A percentile compares a stretch with the other conserved stretches of the same genome.
These are phyloP conservation scores for Serendipita sp. DNA, from an alignment of 768 basidiomycete species.

Conservation along the genomic window DNA sequence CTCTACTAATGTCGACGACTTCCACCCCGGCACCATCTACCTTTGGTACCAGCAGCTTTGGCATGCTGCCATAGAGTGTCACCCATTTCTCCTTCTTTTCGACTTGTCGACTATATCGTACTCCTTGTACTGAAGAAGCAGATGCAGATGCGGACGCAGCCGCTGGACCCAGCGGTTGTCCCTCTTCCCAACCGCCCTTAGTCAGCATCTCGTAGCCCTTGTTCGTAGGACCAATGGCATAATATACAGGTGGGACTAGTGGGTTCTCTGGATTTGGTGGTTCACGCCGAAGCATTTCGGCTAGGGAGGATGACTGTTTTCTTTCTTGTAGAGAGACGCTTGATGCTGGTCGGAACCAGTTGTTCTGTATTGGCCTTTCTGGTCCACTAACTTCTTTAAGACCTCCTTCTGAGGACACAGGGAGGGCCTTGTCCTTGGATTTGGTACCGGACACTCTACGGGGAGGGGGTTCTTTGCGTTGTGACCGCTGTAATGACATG, in stretches of 20 bases:
- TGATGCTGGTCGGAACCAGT: background rate
- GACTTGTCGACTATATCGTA: background rate
- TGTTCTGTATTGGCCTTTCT: background rate
- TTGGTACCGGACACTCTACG: background rate
- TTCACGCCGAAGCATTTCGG: constrained; percentile 2
- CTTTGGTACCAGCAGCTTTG: background rate
- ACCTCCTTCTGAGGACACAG: background rate
- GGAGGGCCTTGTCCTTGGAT: background rate
- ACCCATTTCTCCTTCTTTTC: background rate
- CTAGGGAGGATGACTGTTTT: background rate
- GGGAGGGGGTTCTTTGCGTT: background rate
- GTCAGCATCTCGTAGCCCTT: constrained; percentile 2
- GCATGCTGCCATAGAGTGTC: background rate
- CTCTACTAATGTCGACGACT: background rate
- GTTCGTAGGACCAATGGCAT: background rate
- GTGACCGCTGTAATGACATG: background rate
- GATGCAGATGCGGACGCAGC: background rate
- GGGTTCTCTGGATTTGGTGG: background rate
- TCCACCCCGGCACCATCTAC: background rate
- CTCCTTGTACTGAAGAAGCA: no score
- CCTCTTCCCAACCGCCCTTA: constrained; percentile 3
- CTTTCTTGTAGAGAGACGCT: background rate
- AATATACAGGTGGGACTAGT: background rate
- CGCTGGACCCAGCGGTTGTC: constrained; percentile 5
- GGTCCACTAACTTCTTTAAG: background rate